Evolutionary conservation across 805 yeast species (phyloP).

Genomic region (Pichia cephalocereana): DNA sequence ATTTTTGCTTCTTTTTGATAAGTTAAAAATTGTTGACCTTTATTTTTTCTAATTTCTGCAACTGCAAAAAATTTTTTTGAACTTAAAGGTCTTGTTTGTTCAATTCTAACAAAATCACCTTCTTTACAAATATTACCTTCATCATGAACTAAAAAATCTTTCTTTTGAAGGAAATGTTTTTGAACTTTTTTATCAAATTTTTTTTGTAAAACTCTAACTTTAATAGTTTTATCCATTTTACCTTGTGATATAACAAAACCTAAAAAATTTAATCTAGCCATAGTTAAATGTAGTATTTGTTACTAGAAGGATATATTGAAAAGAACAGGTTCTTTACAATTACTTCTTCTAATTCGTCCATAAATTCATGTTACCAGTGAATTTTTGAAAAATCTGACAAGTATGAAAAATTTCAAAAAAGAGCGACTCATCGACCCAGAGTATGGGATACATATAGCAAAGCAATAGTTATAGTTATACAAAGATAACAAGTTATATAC

Average conservation of each 20-base stretch:
- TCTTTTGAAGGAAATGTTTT: slow-evolving; percentile 68
- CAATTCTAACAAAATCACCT: slow-evolving; percentile 93
- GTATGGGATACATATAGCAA: no score
- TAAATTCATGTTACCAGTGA: no score
- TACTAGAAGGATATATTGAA: no score
- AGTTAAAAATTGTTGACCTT: slow-evolving; percentile 85
- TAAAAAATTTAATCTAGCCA: slow-evolving; percentile 85
- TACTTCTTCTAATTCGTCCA: background rate
- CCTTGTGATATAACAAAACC: slow-evolving; percentile 96
- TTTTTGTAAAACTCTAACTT: slow-evolving; percentile 78
- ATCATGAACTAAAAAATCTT: slow-evolving; percentile 87
- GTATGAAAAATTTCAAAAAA: no score
- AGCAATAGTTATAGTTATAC: no score
- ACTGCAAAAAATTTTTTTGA: slow-evolving; percentile 79
- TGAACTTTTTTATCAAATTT: slow-evolving; percentile 63
- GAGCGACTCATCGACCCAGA: no score
- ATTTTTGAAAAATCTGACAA: no score
- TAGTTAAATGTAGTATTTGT: slow-evolving; percentile 15
- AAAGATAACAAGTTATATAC: no score
- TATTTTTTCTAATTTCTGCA: slow-evolving; percentile 80
- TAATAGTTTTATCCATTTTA: slow-evolving; percentile 90
- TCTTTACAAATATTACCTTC: slow-evolving; percentile 86
- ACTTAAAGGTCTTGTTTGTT: slow-evolving; percentile 77
- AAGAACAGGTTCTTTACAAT: background rate
- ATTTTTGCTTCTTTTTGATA: slow-evolving; percentile 67